Evolutionary conservation across 768 basidiomycete genomes (phyloP).

Genomic region (Mrakia hoshinonis): DNA sequence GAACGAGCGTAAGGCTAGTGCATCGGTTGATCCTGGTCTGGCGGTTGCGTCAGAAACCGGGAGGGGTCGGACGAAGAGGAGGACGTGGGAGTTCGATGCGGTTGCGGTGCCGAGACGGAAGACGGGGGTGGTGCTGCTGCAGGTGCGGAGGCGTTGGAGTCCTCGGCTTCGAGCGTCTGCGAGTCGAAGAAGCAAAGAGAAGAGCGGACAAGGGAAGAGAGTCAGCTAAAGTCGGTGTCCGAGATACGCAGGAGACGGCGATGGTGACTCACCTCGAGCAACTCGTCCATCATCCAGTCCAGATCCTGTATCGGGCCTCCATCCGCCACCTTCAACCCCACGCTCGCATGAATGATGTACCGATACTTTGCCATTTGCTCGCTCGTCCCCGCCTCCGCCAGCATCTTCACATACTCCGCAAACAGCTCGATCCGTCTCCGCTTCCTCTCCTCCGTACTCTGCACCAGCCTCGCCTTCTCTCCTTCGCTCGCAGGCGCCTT

Average conservation of each 20-base stretch:
- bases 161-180: slow-evolving; percentile 6
- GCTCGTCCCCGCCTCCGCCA: slow-evolving; percentile 82
- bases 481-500: slow-evolving; percentile 36
- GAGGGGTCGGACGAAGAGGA: too few relatives aligned
- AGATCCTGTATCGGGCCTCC: slow-evolving; percentile 50
- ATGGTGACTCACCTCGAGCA: slow-evolving; percentile 52
- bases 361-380: slow-evolving; percentile 84
- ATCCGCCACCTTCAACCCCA: slow-evolving; percentile 69
- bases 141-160: not conserved
- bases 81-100: too few relatives aligned
- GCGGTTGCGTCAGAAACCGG: too few relatives aligned
- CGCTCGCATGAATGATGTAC: slow-evolving; percentile 77
- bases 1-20: too few relatives aligned
- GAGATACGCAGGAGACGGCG: not conserved
- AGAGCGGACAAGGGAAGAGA: not conserved
- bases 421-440: slow-evolving; percentile 65
- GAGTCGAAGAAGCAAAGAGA: not conserved
- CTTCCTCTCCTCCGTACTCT: slow-evolving; percentile 57
- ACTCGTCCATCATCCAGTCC: slow-evolving; percentile 70
- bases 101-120: too few relatives aligned
- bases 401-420: slow-evolving; percentile 65
- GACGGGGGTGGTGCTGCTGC: not conserved
- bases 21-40: too few relatives aligned
- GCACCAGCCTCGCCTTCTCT: slow-evolving; percentile 49
- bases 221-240: not conserved